Percentiles rank a stretch among this genome's conserved stretches.
Evolutionary conservation across 2,329 filamentous ascomycete genomes (phyloP).

Genomic region (Verticillium albo-atrum): DNA sequence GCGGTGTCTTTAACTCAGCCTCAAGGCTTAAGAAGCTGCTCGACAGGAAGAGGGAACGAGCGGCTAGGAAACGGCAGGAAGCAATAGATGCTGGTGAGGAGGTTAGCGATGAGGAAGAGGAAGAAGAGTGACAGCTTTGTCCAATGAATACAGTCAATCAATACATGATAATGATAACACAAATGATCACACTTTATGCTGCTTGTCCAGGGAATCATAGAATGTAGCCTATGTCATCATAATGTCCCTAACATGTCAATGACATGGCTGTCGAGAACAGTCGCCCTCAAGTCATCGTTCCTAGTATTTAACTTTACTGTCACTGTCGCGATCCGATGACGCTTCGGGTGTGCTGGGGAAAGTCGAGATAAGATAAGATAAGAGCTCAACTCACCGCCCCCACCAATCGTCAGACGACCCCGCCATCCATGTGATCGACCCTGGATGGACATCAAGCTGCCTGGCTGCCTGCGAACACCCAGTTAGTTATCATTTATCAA

Average conservation of each 20-base stretch:
- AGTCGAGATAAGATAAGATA: slow-evolving; percentile 15
- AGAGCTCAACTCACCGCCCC: slow-evolving; percentile 6
- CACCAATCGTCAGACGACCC: slow-evolving; percentile 14
- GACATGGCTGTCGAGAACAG: background rate
- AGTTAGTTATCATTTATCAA: background rate
- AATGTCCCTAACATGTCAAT: too few species aligned
- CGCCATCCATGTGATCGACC: slow-evolving; percentile 16
- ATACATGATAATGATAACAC: background rate
- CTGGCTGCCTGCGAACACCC: slow-evolving; percentile 2
- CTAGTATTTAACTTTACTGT: background rate
- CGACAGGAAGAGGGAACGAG: slow-evolving; percentile 64
- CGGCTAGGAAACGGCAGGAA: slow-evolving; percentile 51
- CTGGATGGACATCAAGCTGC: slow-evolving; percentile 2
- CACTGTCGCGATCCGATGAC: background rate
- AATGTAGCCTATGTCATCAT: too few species aligned
- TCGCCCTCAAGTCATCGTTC: background rate
- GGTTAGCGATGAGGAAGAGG: slow-evolving; percentile 38
- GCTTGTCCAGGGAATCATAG: too few species aligned
- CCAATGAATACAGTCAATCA: background rate
- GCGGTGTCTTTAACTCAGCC: slow-evolving; percentile 84
- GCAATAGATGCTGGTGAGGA: slow-evolving; percentile 47
- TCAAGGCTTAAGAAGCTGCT: slow-evolving; percentile 79
- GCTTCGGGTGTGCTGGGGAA: background rate
- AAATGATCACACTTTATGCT: too few species aligned
- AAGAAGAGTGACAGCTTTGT: slow-evolving; percentile 3